Conservation (phyloP, 768 basidiomycete species). For the Rhizopogon rudus region DNA sequence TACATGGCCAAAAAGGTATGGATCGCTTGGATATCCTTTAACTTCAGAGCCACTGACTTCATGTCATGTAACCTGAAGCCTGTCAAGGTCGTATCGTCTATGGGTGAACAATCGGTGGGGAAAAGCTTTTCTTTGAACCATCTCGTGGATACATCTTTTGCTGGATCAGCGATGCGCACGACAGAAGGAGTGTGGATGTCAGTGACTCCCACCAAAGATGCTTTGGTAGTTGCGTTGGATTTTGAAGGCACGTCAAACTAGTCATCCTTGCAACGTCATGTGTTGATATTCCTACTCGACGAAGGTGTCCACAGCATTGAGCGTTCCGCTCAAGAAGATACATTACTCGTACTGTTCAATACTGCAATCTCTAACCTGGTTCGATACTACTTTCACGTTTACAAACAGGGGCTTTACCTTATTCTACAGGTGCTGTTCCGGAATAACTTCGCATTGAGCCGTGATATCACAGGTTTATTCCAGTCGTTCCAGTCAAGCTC, state of each 20-base stretch:
- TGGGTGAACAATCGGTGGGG: constrained; percentile 67
- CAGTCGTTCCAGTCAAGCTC: constrained; percentile 59
- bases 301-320: constrained; percentile 59
- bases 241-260: constrained; percentile 44
- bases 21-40: background rate
- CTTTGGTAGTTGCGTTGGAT: constrained; percentile 53
- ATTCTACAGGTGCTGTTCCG: constrained; percentile 50
- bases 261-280: constrained; percentile 1
- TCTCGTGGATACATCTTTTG: constrained; percentile 59
- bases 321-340: constrained; percentile 59
- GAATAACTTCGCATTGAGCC: constrained; percentile 59
- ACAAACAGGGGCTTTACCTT: background rate
- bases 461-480: constrained; percentile 57
- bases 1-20: constrained; percentile 54
- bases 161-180: constrained; percentile 62
- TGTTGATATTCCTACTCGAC: background rate
- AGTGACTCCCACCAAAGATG: constrained; percentile 52
- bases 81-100: constrained; percentile 61
- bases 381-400: constrained; percentile 3
- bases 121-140: constrained; percentile 59
- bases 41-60: background rate
- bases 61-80: constrained; percentile 31
- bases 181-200: constrained; percentile 70
- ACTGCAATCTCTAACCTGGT: constrained; percentile 63
- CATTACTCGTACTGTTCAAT: constrained; percentile 58